phyloP scores from a whole-genome alignment of 2,329 filamentous ascomycete species.

The Fusarium nurragi region DNA sequence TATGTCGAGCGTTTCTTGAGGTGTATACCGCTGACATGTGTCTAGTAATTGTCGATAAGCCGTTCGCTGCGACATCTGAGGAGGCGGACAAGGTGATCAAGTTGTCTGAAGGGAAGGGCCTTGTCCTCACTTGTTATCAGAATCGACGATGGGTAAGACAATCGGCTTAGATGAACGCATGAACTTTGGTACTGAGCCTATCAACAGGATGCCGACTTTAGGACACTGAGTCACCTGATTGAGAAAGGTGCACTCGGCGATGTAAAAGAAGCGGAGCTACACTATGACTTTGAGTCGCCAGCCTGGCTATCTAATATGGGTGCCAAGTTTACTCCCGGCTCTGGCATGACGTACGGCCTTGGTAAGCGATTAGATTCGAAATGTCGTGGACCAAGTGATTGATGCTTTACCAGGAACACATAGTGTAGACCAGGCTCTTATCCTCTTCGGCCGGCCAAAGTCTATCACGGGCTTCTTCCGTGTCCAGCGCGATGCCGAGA shows the following conservation, averaged over 20 bases:
- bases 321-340: slow-evolving; percentile 49
- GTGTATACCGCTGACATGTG: neutral
- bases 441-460: slow-evolving; percentile 23
- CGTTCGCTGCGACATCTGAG: slow-evolving; percentile 28
- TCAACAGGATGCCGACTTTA: slow-evolving; percentile 35
- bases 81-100: slow-evolving; percentile 36
- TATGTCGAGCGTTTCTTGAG: neutral
- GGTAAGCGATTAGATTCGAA: slow-evolving; percentile 36
- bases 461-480: slow-evolving; percentile 40
- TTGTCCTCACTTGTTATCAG: slow-evolving; percentile 39
- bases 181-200: neutral
- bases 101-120: slow-evolving; percentile 23
- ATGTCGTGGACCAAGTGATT: rapidly evolving
- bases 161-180: rapidly evolving
- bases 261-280: slow-evolving; percentile 71
- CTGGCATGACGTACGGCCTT: slow-evolving; percentile 55
- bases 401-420: slow-evolving; percentile 26
- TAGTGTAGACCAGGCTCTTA: slow-evolving; percentile 37
- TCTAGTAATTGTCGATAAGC: slow-evolving; percentile 39
- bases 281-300: slow-evolving; percentile 66
- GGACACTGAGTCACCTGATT: slow-evolving; percentile 24
- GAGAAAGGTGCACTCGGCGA: slow-evolving; percentile 54
- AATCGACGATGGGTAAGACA: slow-evolving; percentile 35
- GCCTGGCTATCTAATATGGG: slow-evolving; percentile 50
- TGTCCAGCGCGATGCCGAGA: slow-evolving; percentile 28